Evolutionary conservation across 2,329 filamentous ascomycete species (phyloP), one percentile per base, ranked within the genome.

Genomic region (Madurella mycetomatis): DNA sequence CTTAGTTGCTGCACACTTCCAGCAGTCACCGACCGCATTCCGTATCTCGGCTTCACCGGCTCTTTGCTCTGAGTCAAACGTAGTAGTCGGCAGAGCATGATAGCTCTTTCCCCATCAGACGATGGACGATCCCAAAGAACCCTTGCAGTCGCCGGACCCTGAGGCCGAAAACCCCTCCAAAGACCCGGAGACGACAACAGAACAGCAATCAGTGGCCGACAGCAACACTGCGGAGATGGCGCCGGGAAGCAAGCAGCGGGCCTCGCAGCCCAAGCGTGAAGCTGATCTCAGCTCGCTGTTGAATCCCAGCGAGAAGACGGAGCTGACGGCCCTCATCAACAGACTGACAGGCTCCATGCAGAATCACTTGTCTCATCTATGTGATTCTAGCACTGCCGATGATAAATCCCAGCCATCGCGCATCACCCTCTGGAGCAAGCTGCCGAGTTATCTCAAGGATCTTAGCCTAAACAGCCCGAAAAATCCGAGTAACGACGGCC

Each of bases 291-390:
- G 75, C 49, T 71, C 72, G 25, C 64, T 80, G 49, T 66, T 84
- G 39, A 77, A 69, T 17, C 44, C 67, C 4, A 69, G 73, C 1
- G 79, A 84, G 62, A 77, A 73, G 60, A 71, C 71, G 32, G 80
- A 84, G 54, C 67, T 86, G 41, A 68, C 72, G n/a, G 70, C 72
- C 3, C 72, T 86, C 12, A 67, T 82, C 54, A 72, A 66, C 25
- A 73, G 74, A 44, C 78, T 83, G 57, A 78, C 77, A 37, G 81
- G 84, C 47, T 72, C 72, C 39, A 81, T 85, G 72, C 73, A 78
- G 53, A 74, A 73, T 49, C 74, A 81, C 41, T 72, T 84, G 54
- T 71, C 66, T 57, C 72, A 74, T 49, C 73, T 75, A 54, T 84
- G 85, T 59, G 78, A 82, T 59, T 73, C 68, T 8, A 67, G 70